phyloP scores from a whole-genome alignment of 148 eudicot species.

The Silene conica region DNA sequence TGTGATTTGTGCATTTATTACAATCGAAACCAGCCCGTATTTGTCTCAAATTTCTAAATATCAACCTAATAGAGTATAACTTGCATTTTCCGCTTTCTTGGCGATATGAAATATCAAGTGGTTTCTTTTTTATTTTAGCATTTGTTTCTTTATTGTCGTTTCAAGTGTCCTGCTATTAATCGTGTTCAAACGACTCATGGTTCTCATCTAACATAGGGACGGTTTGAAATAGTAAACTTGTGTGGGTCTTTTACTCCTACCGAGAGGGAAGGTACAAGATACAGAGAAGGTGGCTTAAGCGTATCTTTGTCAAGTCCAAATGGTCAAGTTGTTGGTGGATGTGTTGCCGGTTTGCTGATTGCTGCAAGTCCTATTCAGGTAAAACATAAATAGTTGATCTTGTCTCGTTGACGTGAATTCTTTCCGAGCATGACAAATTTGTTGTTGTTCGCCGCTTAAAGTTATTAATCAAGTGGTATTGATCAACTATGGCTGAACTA shows the following conservation, averaged over 20 bases:
- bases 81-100: neutral
- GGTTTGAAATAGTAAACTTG: constrained; percentile 66
- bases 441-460: too few relatives aligned
- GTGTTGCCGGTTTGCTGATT: constrained; percentile 45
- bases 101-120: neutral
- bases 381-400: constrained; percentile 1
- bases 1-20: too few relatives aligned
- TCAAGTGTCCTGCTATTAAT: neutral
- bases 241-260: constrained; percentile 68
- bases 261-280: constrained; percentile 45
- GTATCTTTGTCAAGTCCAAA: constrained; percentile 62
- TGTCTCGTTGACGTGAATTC: too few relatives aligned
- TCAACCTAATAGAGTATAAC: neutral
- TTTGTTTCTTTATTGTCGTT: constrained; percentile 1
- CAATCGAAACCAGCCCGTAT: too few relatives aligned
- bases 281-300: constrained; percentile 52
- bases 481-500: too few relatives aligned
- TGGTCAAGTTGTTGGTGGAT: constrained; percentile 57
- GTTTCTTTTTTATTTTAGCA: neutral
- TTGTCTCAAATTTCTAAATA: too few relatives aligned
- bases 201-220: constrained; percentile 39
- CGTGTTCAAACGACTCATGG: neutral
- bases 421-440: too few relatives aligned
- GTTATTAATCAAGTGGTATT: too few relatives aligned
- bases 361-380: constrained; percentile 62